Conservation (phyloP, 345 rosid species). For the Microthlaspi erraticum region DNA sequence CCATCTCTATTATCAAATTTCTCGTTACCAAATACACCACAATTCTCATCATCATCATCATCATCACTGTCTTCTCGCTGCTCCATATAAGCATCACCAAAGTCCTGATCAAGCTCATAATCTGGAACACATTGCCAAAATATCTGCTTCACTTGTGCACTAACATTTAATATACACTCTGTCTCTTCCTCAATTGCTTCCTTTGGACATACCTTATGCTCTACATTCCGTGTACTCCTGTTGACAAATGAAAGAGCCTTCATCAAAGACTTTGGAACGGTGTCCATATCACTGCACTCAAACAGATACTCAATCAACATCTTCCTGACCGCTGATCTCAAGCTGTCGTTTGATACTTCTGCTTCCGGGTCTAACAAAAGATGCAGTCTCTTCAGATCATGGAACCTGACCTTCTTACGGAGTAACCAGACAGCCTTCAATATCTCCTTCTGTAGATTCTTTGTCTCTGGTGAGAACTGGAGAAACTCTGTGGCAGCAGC, state of each 20-base stretch:
- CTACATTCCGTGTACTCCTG: constrained; percentile 43
- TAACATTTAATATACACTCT: constrained; percentile 68
- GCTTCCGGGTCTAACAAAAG: constrained; percentile 59
- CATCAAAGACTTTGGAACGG: constrained; percentile 61
- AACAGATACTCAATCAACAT: constrained; percentile 70
- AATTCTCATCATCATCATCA: constrained; percentile 35
- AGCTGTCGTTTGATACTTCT: constrained; percentile 48
- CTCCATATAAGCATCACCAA: constrained; percentile 74
- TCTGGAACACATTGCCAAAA: constrained; percentile 66
- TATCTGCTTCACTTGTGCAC: constrained; percentile 75
- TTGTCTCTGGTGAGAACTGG: constrained; percentile 58
- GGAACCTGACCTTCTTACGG: constrained; percentile 50
- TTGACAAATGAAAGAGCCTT: constrained; percentile 71
- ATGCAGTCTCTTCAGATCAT: constrained; percentile 62
- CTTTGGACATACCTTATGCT: constrained; percentile 41
- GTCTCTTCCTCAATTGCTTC: constrained; percentile 67
- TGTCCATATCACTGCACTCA: constrained; percentile 69
- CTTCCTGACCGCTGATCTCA: constrained; percentile 62
- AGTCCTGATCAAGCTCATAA: constrained; percentile 61
- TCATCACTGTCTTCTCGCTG: constrained; percentile 70
- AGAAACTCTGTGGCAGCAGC: constrained; percentile 43
- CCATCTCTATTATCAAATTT: constrained; percentile 19
- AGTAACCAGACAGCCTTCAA: constrained; percentile 70
- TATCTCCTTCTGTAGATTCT: constrained; percentile 68
- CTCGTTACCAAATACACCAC: constrained; percentile 27